Conservation (phyloP, 257 asterid species). For the Nicotiana undulata region DNA sequence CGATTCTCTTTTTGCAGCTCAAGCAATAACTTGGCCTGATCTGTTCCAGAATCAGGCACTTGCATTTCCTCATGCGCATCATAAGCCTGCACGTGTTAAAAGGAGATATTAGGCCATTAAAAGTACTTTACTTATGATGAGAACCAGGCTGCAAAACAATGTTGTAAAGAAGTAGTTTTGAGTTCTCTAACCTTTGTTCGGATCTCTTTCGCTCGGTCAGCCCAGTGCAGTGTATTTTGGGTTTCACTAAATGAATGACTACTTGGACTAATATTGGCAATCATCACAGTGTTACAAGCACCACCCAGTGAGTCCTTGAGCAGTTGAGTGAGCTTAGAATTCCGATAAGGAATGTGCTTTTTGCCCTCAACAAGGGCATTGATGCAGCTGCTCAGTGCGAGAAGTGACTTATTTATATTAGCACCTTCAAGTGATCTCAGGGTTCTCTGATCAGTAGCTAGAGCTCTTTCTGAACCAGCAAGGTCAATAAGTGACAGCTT, state of each 20-base stretch:
- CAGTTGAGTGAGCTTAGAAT: slow-evolving; percentile 66
- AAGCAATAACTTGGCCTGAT: slow-evolving; percentile 48
- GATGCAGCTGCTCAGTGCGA: slow-evolving; percentile 65
- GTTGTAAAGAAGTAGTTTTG: not conserved
- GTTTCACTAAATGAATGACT: slow-evolving; percentile 50
- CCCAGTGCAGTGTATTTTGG: slow-evolving; percentile 67
- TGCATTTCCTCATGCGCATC: slow-evolving; percentile 46
- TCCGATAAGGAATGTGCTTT: slow-evolving; percentile 61
- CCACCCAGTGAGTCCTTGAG: slow-evolving; percentile 64
- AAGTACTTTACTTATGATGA: not conserved
- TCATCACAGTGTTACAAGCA: slow-evolving; percentile 59
- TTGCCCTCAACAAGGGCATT: slow-evolving; percentile 65
- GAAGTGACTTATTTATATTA: slow-evolving; percentile 54
- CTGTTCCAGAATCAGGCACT: slow-evolving; percentile 43
- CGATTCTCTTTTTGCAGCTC: slow-evolving; percentile 62
- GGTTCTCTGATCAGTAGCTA: slow-evolving; percentile 61
- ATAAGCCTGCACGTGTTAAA: slow-evolving; percentile 23
- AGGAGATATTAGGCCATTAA: not conserved
- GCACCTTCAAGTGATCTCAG: slow-evolving; percentile 68
- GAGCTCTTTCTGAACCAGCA: slow-evolving; percentile 79
- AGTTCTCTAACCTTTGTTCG: slow-evolving; percentile 35
- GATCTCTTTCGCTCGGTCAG: slow-evolving; percentile 67
- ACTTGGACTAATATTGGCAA: slow-evolving; percentile 61
- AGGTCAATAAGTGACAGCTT: slow-evolving; percentile 63
- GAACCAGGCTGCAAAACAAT: not conserved